Base-by-base conservation (phyloP, 768 basidiomycete genomes). In the Lactarius sp. region DNA sequence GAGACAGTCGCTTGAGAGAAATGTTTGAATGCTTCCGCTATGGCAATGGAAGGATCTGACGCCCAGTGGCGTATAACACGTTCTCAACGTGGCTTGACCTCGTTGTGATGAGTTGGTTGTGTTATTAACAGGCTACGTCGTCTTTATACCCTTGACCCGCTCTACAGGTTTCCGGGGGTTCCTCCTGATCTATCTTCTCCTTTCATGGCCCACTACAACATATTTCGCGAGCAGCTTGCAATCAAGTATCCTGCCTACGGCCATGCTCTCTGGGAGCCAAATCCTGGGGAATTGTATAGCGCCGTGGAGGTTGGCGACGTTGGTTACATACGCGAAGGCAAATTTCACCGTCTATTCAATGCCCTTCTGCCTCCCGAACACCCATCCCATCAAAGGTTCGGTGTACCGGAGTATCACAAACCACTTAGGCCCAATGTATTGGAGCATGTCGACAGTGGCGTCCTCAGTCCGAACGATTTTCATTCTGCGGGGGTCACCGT, bases 271-370 rank as follows among this genome's bases (percentile, higher is more conserved):
- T 69, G 66, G 66, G 58, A 68, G 4, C 68, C 69, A 10, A 53
- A 49, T 50, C 60, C 68, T 6, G 16, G 18, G 4, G 10, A 33
- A 12, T 56, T n/a, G 14, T 57, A 69, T n/a, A 22, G 14, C 2
- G 37, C 34, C 4, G 60, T 70, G 13, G 49, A 62, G 31, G 60
- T 69, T 14, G 69, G 69, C 36, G 66, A 70, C 54, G 69, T 70
- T 12, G 69, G 69, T 16, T 70, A 31, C 36, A 50, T 66, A 22
- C 60, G 61, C 27, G 37, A 41, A 4, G 69, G 69, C 44, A 27
- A 44, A 36, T 70, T 70, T 34, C 61, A 63, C 14, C 60, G 60
- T 44, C 58, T 69, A 7, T 70, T 69, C 59, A 70, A 67, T 49
- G 46, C 42, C 22, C 49, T 64, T 2, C 42, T 52, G 20, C 46